phyloP scores from a whole-genome alignment of 2,329 filamentous ascomycete species.

The Calonectria fujianensis region DNA sequence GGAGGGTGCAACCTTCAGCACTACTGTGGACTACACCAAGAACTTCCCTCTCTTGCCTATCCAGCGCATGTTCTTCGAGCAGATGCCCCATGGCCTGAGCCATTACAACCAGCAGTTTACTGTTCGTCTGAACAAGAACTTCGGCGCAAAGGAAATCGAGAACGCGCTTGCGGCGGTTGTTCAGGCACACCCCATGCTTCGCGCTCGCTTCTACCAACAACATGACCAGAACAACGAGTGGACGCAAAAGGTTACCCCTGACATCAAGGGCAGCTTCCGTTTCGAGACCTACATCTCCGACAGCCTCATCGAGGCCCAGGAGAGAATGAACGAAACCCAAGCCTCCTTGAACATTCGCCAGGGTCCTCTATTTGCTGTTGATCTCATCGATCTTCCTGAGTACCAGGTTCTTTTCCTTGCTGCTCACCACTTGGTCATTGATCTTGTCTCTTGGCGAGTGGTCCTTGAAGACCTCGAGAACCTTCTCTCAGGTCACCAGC shows the following conservation, averaged over 20 bases:
- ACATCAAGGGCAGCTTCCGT: not conserved
- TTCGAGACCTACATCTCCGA: constrained; percentile 9
- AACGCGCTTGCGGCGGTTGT: constrained; percentile 23
- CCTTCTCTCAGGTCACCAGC: constrained; percentile 15
- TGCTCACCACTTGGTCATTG: constrained; percentile 41
- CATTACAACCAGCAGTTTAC: constrained; percentile 35
- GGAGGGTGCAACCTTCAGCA: not conserved
- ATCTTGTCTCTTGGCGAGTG: constrained; percentile 42
- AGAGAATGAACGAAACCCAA: constrained; percentile 2
- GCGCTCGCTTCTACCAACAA: constrained; percentile 29
- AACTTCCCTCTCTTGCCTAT: constrained; percentile 32
- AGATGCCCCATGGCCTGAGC: constrained; percentile 17
- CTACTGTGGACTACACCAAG: constrained; percentile 6
- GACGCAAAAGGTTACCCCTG: not conserved
- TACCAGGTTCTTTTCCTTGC: constrained; percentile 29
- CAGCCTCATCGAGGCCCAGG: not conserved
- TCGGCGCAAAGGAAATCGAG: not conserved
- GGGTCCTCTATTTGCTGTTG: constrained; percentile 35
- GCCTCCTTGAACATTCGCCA: constrained; percentile 33
- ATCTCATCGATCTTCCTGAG: constrained; percentile 5
- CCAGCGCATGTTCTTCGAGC: constrained; percentile 24
- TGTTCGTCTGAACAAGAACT: constrained; percentile 22
- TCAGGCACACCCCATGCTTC: constrained; percentile 33
- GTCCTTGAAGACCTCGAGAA: constrained; percentile 38
- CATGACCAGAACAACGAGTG: constrained; percentile 7